Evolutionary conservation across 2,329 filamentous ascomycete genomes (phyloP).

Genomic region (Epichloe scottii): DNA sequence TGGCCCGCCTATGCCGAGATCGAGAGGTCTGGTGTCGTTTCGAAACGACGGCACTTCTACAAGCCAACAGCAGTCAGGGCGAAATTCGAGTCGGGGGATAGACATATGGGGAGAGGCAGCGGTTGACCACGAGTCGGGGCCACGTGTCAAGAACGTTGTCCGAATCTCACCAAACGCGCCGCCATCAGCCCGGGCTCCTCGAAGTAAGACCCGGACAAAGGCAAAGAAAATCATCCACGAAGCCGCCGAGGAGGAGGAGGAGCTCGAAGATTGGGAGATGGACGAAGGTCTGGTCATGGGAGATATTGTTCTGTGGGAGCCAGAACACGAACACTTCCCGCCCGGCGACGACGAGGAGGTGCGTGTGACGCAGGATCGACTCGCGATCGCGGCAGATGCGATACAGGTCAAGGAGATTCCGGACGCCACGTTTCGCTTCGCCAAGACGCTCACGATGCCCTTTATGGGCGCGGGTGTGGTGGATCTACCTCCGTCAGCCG

Average conservation of each 20-base stretch:
- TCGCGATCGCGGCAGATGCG: constrained; percentile 43
- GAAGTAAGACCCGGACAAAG: constrained; percentile 17
- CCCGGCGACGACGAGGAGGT: constrained; percentile 42
- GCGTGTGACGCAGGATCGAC: constrained; percentile 39
- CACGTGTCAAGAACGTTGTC: constrained; percentile 64
- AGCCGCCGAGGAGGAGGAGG: constrained; percentile 34
- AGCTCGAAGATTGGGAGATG: constrained; percentile 58
- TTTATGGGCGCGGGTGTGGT: constrained; percentile 89
- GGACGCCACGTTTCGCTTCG: constrained; percentile 68
- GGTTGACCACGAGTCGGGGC: constrained; percentile 31
- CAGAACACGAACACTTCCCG: constrained; percentile 40
- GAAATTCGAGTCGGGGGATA: constrained; percentile 65
- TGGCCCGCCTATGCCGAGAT: constrained; percentile 42
- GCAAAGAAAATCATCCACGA: constrained; percentile 19
- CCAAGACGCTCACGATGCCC: constrained; percentile 70
- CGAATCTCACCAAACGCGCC: constrained; percentile 50
- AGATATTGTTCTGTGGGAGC: constrained; percentile 51
- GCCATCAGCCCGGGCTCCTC: constrained; percentile 13
- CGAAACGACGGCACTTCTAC: constrained; percentile 37
- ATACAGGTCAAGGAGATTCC: constrained; percentile 47
- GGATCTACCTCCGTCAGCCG: constrained; percentile 73
- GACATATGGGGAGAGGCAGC: constrained; percentile 67
- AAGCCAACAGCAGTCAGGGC: constrained; percentile 59
- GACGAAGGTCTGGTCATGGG: constrained; percentile 52
- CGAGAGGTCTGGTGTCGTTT: constrained; percentile 40